These are phyloP conservation scores for Tripterygium wilfordii DNA, from an alignment of 177 flowering plant genomes.

Conservation along the genomic window DNA sequence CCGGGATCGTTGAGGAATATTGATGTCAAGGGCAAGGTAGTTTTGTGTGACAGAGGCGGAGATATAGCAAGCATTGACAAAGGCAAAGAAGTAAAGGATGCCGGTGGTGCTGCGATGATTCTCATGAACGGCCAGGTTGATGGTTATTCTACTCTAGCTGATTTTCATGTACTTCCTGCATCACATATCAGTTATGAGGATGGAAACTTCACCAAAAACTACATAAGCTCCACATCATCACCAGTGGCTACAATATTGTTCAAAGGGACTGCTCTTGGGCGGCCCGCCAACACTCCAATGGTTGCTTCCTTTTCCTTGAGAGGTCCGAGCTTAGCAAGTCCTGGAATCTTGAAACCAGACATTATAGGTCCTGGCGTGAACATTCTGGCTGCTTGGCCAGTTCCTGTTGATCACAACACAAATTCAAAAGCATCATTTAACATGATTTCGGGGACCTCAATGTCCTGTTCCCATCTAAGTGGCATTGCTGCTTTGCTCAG, in stretches of 20 bases:
- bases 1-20: constrained; percentile 18
- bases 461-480: constrained; percentile 48
- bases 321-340: constrained; percentile 41
- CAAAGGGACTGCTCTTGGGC: constrained; percentile 42
- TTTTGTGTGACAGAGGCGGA: constrained; percentile 38
- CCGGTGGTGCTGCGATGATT: constrained; percentile 60
- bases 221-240: constrained; percentile 29
- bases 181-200: constrained; percentile 27
- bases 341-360: constrained; percentile 57
- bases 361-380: constrained; percentile 52
- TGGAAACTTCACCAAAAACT: constrained; percentile 26
- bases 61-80: constrained; percentile 14
- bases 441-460: constrained; percentile 49
- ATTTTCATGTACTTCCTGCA: constrained; percentile 43
- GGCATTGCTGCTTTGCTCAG: constrained; percentile 52
- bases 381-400: constrained; percentile 58
- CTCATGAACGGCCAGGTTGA: constrained; percentile 19
- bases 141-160: constrained; percentile 26
- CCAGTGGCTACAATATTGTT: constrained; percentile 42
- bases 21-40: constrained; percentile 39
- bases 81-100: constrained; percentile 32
- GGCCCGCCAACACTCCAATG: constrained; percentile 21
- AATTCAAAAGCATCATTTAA: constrained; percentile 18
- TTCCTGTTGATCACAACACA: constrained; percentile 17
- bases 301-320: constrained; percentile 54